phyloP scores from a whole-genome alignment of 495 filamentous ascomycete genomes.

The Aspergillus heteromorphus region DNA sequence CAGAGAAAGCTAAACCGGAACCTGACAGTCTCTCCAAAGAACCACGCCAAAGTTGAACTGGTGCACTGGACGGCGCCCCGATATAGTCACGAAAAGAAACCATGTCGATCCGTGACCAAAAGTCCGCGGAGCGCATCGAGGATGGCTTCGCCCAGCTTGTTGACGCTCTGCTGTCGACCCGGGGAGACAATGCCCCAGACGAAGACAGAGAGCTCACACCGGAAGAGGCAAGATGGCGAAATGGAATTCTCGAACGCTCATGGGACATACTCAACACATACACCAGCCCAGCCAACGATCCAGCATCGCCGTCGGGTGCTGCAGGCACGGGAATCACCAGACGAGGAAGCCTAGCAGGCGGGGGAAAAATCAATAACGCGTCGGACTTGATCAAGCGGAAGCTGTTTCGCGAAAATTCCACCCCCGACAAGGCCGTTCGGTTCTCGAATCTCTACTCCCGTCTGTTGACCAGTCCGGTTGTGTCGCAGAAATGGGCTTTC shows the following conservation, averaged over 20 bases:
- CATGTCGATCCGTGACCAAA: constrained; percentile 35
- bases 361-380: constrained; percentile 74
- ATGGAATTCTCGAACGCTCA: constrained; percentile 37
- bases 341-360: constrained; percentile 30
- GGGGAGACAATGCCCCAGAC: constrained; percentile 30
- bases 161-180: constrained; percentile 36
- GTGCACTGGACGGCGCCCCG: not conserved
- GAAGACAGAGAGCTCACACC: constrained; percentile 41
- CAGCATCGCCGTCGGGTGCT: constrained; percentile 23
- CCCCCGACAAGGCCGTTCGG: constrained; percentile 76
- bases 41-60: not conserved
- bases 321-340: constrained; percentile 19
- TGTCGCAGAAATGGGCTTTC: constrained; percentile 95
- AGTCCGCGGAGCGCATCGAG: constrained; percentile 46
- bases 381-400: constrained; percentile 86
- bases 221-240: constrained; percentile 42
- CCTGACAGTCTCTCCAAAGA: not conserved
- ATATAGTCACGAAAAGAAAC: constrained; percentile 8
- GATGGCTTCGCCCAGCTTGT: constrained; percentile 53
- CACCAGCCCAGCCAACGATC: constrained; percentile 21
- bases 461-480: constrained; percentile 80
- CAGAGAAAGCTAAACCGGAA: no score
- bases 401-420: constrained; percentile 65
- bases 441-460: constrained; percentile 87
- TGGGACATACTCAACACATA: constrained; percentile 38